A percentile compares a stretch with the other conserved stretches of the same genome.
Evolutionary conservation across 345 rosid species (phyloP).

Genomic region (Brassica juncea): DNA sequence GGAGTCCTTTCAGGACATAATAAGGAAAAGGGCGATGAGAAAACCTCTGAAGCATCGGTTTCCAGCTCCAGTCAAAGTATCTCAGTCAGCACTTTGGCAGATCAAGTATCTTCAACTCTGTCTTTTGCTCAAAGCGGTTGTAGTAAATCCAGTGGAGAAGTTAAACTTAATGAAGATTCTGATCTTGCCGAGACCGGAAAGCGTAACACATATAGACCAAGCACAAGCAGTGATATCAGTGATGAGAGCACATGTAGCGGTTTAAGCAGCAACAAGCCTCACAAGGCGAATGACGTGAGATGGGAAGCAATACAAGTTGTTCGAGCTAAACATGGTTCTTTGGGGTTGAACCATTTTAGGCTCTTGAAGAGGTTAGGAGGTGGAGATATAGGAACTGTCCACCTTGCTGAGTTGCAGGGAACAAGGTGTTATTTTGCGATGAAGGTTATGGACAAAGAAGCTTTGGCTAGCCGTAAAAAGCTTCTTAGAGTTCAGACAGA

Average conservation of each 20-base stretch:
- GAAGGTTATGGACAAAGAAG: conserved; percentile 76
- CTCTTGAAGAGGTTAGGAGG: conserved; percentile 71
- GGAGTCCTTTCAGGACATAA: conserved; percentile 48
- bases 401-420: conserved; percentile 69
- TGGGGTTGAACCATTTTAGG: conserved; percentile 75
- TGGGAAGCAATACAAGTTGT: conserved; percentile 86
- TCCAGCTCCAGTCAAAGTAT: conserved; percentile 21
- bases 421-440: conserved; percentile 68
- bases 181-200: conserved; percentile 53
- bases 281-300: conserved; percentile 65
- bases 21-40: conserved; percentile 42
- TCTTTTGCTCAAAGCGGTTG: conserved; percentile 43
- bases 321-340: conserved; percentile 56
- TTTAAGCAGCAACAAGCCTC: conserved; percentile 67
- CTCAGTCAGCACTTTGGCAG: conserved; percentile 42
- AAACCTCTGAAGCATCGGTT: conserved; percentile 42
- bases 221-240: conserved; percentile 76
- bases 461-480: conserved; percentile 73
- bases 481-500: conserved; percentile 81
- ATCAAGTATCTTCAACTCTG: conserved; percentile 50
- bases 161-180: conserved; percentile 45
- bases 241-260: conserved; percentile 77
- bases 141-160: conserved; percentile 48
- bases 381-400: conserved; percentile 79
- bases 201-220: conserved; percentile 57